Evolutionary conservation across 2,329 filamentous ascomycete species (phyloP), one percentile per base, ranked within the genome.

Genomic region (Pseudodiploospora longispora): DNA sequence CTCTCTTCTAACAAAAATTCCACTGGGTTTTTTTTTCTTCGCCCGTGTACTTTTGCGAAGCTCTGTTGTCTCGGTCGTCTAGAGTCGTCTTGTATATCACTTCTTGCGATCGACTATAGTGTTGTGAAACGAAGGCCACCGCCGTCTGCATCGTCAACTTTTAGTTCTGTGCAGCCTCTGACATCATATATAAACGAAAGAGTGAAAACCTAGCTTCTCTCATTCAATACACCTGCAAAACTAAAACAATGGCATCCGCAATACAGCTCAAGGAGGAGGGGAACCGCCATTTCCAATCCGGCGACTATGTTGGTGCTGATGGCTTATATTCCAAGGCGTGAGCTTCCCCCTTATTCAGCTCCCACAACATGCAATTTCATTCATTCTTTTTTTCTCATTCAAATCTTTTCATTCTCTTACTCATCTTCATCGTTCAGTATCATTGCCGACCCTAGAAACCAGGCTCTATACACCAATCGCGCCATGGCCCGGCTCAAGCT

Each of bases 401-500:
- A n/a, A n/a, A n/a, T n/a, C 30, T n/a, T 6, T 29, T 19, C 39
- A 31, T 28, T 7, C 10, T 4, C 38, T 19, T 19, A 33, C 35
- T 50, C 50, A 40, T 48, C 50, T 35, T 10, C 40, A 30, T 30
- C 6, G 27, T 34, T 30, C 53, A 87, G 83, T 35, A 89, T 95
- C 54, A 80, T 85, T 55, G 80, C 82, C 59, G 87, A 95, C 64
- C 76, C 85, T 4, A 75, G 71, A 44, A 93, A 95, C 59, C 79
- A 85, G 2, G 72, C 84, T 30, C 76, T 95, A 41, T 96, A 89
- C 67, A 91, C 88, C 34, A 97, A 96, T 67, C 86, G 90, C 43
- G 87, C 89, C 41, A 85, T 95, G 67, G 82, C 85, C 4, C 80
- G 89, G 35, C 72, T 93, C 47, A 86, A 85, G 65, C 75, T 95